Conservation (phyloP, 805 yeast genomes). For the Starmera amethionina region DNA sequence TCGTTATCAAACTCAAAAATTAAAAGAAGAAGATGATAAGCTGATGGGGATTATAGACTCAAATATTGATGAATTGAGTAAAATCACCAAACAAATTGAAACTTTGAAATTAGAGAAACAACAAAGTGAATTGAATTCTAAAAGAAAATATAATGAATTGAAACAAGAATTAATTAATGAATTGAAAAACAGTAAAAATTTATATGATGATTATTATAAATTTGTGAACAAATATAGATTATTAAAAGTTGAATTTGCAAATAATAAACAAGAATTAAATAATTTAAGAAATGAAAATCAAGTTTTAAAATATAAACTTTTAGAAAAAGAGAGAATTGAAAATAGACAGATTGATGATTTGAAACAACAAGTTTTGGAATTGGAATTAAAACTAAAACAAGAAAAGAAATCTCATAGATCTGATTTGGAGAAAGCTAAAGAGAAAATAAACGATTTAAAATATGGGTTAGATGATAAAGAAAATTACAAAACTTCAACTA, state of each 20-base stretch:
- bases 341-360: constrained; percentile 5
- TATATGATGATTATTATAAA: constrained; percentile 25
- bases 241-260: constrained; percentile 7
- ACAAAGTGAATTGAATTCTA: constrained; percentile 4
- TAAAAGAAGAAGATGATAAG: neutral
- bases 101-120: constrained; percentile 6
- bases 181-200: constrained; percentile 21
- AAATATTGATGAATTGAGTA: constrained; percentile 16
- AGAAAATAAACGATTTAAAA: constrained; percentile 21
- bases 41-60: constrained; percentile 16
- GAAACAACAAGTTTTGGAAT: constrained; percentile 10
- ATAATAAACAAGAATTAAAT: constrained; percentile 1
- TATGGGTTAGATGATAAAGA: constrained; percentile 3
- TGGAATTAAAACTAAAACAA: constrained; percentile 18
- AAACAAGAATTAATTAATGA: constrained; percentile 23
- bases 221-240: constrained; percentile 22
- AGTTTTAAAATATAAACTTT: constrained; percentile 3
- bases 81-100: constrained; percentile 14
- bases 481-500: neutral
- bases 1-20: neutral
- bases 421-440: constrained; percentile 17
- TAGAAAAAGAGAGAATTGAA: constrained; percentile 2
- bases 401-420: constrained; percentile 12
- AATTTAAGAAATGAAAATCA: constrained; percentile 9
- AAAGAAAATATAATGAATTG: constrained; percentile 17